These are phyloP conservation scores for Chrysosporium queenslandicum DNA, from an alignment of 2,329 filamentous ascomycete genomes.

Conservation along the genomic window DNA sequence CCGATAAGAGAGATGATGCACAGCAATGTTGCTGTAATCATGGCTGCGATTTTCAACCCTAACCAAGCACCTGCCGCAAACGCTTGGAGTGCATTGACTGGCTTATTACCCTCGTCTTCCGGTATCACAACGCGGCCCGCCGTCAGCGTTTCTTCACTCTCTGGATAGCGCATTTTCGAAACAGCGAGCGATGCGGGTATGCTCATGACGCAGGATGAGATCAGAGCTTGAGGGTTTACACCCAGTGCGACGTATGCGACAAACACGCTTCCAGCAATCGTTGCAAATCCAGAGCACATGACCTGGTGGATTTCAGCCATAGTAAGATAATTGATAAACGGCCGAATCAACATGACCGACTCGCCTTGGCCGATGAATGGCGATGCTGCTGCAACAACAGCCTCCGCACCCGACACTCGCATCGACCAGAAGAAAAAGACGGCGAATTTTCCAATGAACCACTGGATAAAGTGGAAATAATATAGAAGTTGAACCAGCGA, in stretches of 20 bases:
- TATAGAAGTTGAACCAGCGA: slow-evolving; percentile 80
- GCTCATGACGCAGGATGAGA: slow-evolving; percentile 91
- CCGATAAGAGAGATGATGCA: slow-evolving; percentile 71
- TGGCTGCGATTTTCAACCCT: slow-evolving; percentile 75
- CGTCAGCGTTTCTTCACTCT: slow-evolving; percentile 76
- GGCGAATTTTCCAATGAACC: slow-evolving; percentile 81
- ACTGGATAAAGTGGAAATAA: slow-evolving; percentile 71
- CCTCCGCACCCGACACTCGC: slow-evolving; percentile 78
- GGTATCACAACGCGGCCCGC: slow-evolving; percentile 71
- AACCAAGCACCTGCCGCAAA: slow-evolving; percentile 79
- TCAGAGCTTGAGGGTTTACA: slow-evolving; percentile 71
- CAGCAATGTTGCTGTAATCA: slow-evolving; percentile 68
- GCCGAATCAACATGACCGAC: slow-evolving; percentile 82
- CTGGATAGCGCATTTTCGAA: slow-evolving; percentile 81
- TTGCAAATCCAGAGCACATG: slow-evolving; percentile 87
- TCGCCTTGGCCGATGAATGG: slow-evolving; percentile 93
- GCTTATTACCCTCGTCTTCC: slow-evolving; percentile 56
- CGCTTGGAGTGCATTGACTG: slow-evolving; percentile 73
- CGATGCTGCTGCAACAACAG: slow-evolving; percentile 85
- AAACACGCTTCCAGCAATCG: slow-evolving; percentile 78
- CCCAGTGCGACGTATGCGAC: slow-evolving; percentile 78
- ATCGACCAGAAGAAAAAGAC: slow-evolving; percentile 86
- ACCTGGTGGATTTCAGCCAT: slow-evolving; percentile 82
- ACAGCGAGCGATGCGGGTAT: slow-evolving; percentile 84
- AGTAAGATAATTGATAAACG: slow-evolving; percentile 77